Base-by-base conservation (phyloP, 2,329 filamentous ascomycete genomes). In the Alternaria sp. region DNA sequence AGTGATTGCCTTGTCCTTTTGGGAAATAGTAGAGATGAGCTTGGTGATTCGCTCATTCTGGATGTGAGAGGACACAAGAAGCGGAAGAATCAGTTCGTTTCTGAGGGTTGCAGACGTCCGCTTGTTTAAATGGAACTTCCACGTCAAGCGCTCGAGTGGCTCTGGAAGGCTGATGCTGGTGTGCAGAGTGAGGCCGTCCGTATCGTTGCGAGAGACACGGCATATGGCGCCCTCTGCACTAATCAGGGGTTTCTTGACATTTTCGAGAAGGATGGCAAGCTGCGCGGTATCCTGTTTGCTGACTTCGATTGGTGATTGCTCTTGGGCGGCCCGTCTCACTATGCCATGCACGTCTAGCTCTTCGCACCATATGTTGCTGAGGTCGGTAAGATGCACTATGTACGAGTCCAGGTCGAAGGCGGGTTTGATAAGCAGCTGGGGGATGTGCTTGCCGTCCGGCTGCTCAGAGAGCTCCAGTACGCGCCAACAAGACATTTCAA, bases 331-430 rank as follows among this genome's bases (percentile, higher is more conserved):
- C 58, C 89, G 85, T 58, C 82, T 79, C 54, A 88, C 83, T 56
- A 94, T 89, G 10, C 80, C 82, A n/a, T 80, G 81, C 23, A 86
- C 80, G 55, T 87, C 83, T 23, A 93, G 78, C 8, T 75, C 81
- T 76, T 93, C 90, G 26, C 80, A 78, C 91, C 91, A 95, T n/a
- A 93, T 80, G 64, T 88, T 85, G 71, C 85, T 87, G 58, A 93
- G 81, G 72, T 94, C 91, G 2, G 90, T 92, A 37, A 94, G 72
- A 57, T 86, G 82, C 28, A 93, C 73, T 2, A 79, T 82, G 78
- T 93, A 93, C 10, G 86, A 83, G 45, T 82, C 77, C 14, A 79
- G 51, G 5, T 79, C 79, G 68, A 90, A 87, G 28, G 76, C 70
- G 21, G 84, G 80, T 60, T 89, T 90, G 41, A 90, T 81, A 33